phyloP scores from a whole-genome alignment of 768 basidiomycete genomes.

The Mycena amicta region DNA sequence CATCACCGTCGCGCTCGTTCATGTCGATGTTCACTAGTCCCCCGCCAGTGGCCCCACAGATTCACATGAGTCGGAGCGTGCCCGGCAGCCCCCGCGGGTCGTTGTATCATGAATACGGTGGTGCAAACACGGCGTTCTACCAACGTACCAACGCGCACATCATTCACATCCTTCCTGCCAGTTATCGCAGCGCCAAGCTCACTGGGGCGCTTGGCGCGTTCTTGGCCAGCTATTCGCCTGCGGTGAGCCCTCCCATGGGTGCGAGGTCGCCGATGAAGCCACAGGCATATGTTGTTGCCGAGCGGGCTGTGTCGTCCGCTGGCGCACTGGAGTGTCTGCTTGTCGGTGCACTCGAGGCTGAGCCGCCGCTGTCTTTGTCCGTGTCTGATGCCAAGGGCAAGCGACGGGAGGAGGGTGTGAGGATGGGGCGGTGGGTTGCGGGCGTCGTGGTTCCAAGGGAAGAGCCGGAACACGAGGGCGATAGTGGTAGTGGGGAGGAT shows the following conservation, averaged over 20 bases:
- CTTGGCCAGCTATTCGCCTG: neutral
- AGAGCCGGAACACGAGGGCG: neutral
- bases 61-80: neutral
- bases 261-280: neutral
- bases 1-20: neutral
- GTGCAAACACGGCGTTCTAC: neutral
- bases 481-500: neutral
- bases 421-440: constrained; percentile 15
- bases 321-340: constrained; percentile 14
- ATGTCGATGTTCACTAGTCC: neutral
- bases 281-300: constrained; percentile 17
- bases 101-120: neutral
- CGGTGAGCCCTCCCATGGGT: neutral
- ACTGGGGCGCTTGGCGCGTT: constrained; percentile 15
- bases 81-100: neutral
- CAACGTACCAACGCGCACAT: constrained; percentile 4
- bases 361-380: neutral
- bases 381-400: neutral
- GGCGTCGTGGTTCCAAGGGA: constrained; percentile 2
- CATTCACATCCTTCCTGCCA: constrained; percentile 20
- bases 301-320: constrained; percentile 8
- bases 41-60: neutral
- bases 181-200: constrained; percentile 12
- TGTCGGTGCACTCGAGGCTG: constrained; percentile 15
- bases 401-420: neutral